phyloP scores from a whole-genome alignment of 2,329 filamentous ascomycete species.

The Colletotrichum godetiae region DNA sequence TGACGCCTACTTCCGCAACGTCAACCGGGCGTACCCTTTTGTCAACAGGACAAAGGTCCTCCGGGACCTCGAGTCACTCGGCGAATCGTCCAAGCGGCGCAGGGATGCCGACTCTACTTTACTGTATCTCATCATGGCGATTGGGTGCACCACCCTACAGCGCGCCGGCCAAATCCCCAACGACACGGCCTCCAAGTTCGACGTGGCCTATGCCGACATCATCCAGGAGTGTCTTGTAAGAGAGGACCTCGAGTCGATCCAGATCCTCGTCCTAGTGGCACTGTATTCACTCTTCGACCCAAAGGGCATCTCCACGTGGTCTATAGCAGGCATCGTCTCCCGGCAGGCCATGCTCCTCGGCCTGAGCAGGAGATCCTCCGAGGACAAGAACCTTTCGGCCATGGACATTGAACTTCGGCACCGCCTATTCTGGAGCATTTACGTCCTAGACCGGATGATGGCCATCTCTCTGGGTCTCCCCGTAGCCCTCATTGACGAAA shows the following conservation, averaged over 20 bases:
- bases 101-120: conserved; percentile 48
- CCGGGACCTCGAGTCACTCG: conserved; percentile 46
- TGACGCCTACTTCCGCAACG: conserved; percentile 58
- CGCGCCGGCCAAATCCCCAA: conserved; percentile 53
- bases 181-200: conserved; percentile 45
- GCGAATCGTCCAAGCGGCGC: conserved; percentile 38
- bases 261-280: conserved; percentile 54
- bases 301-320: conserved; percentile 50
- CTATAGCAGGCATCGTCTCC: conserved; percentile 53
- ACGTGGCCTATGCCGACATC: conserved; percentile 52
- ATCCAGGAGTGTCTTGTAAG: conserved; percentile 52
- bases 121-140: conserved; percentile 57
- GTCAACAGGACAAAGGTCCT: conserved; percentile 51
- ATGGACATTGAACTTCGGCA: conserved; percentile 48
- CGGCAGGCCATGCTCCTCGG: conserved; percentile 53
- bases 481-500: conserved; percentile 51
- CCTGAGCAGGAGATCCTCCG: conserved; percentile 45
- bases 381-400: conserved; percentile 41
- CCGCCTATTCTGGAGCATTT: conserved; percentile 58
- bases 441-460: conserved; percentile 58
- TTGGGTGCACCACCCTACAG: conserved; percentile 56
- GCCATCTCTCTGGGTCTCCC: conserved; percentile 53
- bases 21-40: conserved; percentile 58
- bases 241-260: conserved; percentile 50
- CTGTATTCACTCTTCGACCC: conserved; percentile 58